phyloP scores from a whole-genome alignment of 192 early-diverging fungal genomes.

The Umbelopsis sp. region DNA sequence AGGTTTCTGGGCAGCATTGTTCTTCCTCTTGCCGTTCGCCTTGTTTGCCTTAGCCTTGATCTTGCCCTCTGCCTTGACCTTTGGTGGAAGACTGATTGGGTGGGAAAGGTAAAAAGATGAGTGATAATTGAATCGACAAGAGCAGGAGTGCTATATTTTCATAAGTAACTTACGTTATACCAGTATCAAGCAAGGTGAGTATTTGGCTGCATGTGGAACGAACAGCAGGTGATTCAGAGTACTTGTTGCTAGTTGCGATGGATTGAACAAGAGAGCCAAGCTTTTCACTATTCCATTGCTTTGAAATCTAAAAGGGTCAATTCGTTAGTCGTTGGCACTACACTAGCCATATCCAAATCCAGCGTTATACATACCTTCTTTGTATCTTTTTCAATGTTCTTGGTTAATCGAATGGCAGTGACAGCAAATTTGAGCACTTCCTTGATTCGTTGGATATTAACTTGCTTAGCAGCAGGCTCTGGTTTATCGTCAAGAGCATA shows the following conservation, averaged over 20 bases:
- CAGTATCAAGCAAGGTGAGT: constrained; percentile 40
- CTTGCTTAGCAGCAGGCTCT: constrained; percentile 30
- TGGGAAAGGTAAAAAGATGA: background rate
- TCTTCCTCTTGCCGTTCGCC: constrained; percentile 37
- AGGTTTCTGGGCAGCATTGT: constrained; percentile 32
- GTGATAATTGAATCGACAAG: background rate
- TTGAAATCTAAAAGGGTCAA: background rate
- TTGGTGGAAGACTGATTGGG: constrained; percentile 19
- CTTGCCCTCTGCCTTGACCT: constrained; percentile 43
- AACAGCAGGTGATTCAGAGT: constrained; percentile 35
- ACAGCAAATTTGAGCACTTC: constrained; percentile 47
- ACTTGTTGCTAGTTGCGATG: constrained; percentile 37
- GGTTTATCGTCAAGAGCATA: constrained; percentile 30
- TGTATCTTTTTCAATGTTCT: constrained; percentile 35
- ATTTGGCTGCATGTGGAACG: constrained; percentile 40
- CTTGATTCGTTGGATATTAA: constrained; percentile 39
- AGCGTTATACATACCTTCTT: background rate
- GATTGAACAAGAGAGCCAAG: constrained; percentile 35
- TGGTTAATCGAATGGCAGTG: constrained; percentile 37
- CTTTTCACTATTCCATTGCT: constrained; percentile 38
- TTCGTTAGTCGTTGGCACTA: background rate
- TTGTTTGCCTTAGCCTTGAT: constrained; percentile 27
- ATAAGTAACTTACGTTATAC: constrained; percentile 36
- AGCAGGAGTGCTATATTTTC: constrained; percentile 18
- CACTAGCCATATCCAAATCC: background rate